A percentile compares a stretch with the other conserved stretches of the same genome.
These are phyloP conservation scores for Austroboletus eburneus DNA, from an alignment of 768 basidiomycete species.

Conservation along the genomic window DNA sequence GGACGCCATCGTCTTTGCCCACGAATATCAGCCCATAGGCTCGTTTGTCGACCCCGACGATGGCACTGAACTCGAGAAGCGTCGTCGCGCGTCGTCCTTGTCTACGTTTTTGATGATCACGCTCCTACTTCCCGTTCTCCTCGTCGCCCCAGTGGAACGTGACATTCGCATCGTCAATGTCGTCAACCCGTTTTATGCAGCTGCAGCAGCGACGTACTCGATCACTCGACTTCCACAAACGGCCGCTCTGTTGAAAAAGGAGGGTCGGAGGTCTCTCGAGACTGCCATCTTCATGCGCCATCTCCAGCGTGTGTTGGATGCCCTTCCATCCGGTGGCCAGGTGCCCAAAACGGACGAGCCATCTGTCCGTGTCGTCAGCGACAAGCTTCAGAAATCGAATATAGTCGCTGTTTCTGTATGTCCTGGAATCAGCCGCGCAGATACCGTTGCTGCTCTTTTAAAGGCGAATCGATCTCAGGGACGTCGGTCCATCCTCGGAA, in stretches of 20 bases:
- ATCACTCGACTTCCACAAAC: conserved; percentile 27
- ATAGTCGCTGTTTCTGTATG: conserved; percentile 71
- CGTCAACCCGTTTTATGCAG: conserved; percentile 87
- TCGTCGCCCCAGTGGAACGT: conserved; percentile 81
- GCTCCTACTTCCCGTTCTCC: conserved; percentile 70
- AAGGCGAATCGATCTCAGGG: conserved; percentile 25
- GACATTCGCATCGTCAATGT: conserved; percentile 87
- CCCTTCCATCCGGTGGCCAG: conserved; percentile 62
- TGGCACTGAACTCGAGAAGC: conserved; percentile 29
- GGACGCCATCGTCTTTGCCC: conserved; percentile 76
- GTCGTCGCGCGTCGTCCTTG: conserved; percentile 48
- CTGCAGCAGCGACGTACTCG: conserved; percentile 51
- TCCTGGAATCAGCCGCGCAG: conserved; percentile 70
- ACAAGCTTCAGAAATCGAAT: conserved; percentile 57
- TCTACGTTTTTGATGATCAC: conserved; percentile 79
- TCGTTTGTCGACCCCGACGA: conserved; percentile 34
- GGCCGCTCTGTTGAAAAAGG: conserved; percentile 42
- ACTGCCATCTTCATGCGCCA: conserved; percentile 66
- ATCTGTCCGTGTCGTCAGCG: conserved; percentile 35
- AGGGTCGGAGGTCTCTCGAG: conserved; percentile 64
- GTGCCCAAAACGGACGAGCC: conserved; percentile 37
- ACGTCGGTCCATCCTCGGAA: conserved; percentile 40
- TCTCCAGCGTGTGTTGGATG: conserved; percentile 80
- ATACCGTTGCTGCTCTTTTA: conserved; percentile 53
- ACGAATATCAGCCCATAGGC: conserved; percentile 70